A percentile compares a stretch with the other conserved stretches of the same genome.
phyloP scores from a whole-genome alignment of 345 rosid genomes.

The Erucastrum elatum region DNA sequence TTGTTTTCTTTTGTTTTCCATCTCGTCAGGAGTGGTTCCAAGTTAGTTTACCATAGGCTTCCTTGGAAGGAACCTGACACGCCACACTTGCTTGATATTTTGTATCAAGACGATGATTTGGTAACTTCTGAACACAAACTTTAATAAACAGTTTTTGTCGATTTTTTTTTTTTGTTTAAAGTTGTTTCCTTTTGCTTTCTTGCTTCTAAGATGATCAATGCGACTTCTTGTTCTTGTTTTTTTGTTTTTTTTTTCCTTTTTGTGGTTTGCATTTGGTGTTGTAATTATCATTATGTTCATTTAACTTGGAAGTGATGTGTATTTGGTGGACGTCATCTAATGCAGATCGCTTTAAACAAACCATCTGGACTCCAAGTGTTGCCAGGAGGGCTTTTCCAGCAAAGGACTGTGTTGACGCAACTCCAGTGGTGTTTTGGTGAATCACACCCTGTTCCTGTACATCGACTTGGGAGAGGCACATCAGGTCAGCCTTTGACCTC shows the following conservation, averaged over 20 bases:
- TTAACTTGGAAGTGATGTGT: conserved; percentile 10
- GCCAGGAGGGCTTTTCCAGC: conserved; percentile 95
- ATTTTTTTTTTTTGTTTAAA: not conserved
- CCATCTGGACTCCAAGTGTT: conserved; percentile 92
- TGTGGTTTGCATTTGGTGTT: not conserved
- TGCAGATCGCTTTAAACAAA: conserved; percentile 83
- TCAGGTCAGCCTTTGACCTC: conserved; percentile 53
- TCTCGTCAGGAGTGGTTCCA: conserved; percentile 55
- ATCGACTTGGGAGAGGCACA: conserved; percentile 92
- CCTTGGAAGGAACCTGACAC: conserved; percentile 92
- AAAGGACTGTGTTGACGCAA: conserved; percentile 75
- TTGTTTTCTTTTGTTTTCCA: not conserved
- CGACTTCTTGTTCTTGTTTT: not conserved
- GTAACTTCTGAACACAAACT: conserved; percentile 44
- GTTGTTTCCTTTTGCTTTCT: not conserved
- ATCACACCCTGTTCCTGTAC: conserved; percentile 78
- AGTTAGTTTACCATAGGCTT: conserved; percentile 70
- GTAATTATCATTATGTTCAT: not conserved
- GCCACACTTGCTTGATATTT: conserved; percentile 50
- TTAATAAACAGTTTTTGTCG: not conserved
- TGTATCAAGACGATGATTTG: conserved; percentile 74
- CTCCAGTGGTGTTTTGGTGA: conserved; percentile 65
- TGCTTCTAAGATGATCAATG: not conserved
- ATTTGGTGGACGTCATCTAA: too few species aligned
- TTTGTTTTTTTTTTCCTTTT: not conserved